A percentile compares a stretch with the other conserved stretches of the same genome.
Conservation (phyloP, 306 rosid genomes). For the Cicer yamashitae region DNA sequence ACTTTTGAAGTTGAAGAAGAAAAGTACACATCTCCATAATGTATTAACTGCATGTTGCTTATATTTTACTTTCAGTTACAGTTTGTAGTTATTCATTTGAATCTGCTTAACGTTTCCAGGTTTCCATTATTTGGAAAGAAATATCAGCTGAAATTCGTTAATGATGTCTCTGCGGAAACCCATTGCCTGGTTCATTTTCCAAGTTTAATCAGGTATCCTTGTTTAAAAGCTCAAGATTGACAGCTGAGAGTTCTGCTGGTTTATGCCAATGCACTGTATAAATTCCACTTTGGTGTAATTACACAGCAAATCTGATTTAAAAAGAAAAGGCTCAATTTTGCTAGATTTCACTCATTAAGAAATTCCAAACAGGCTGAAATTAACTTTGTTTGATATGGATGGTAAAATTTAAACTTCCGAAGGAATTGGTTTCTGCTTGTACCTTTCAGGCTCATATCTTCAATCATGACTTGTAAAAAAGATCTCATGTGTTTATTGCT, state of each 20-base stretch:
- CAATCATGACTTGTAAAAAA: slow-evolving; percentile 28
- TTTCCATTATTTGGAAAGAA: slow-evolving; percentile 96
- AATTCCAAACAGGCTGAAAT: slow-evolving; percentile 17
- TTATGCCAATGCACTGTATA: slow-evolving; percentile 20
- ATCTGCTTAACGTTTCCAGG: slow-evolving; percentile 57
- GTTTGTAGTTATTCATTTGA: slow-evolving; percentile 30
- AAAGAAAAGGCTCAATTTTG: slow-evolving; percentile 18
- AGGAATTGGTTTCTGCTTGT: slow-evolving; percentile 13
- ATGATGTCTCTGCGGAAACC: slow-evolving; percentile 75
- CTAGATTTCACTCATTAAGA: slow-evolving; percentile 25
- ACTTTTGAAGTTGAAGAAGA: slow-evolving; percentile 98
- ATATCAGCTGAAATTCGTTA: slow-evolving; percentile 85
- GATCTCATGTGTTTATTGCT: slow-evolving; percentile 24
- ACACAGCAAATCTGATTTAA: slow-evolving; percentile 26
- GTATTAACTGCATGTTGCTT: slow-evolving; percentile 30
- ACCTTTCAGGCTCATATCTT: slow-evolving; percentile 20
- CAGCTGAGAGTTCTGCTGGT: slow-evolving; percentile 33
- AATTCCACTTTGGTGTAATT: slow-evolving; percentile 25
- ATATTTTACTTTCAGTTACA: slow-evolving; percentile 41
- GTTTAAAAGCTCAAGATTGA: slow-evolving; percentile 39
- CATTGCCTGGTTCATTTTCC: slow-evolving; percentile 98
- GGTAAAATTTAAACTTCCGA: slow-evolving; percentile 10
- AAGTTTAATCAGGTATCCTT: slow-evolving; percentile 86
- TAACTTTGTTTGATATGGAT: slow-evolving; percentile 14
- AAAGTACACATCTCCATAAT: slow-evolving; percentile 62